Evolutionary conservation across 352 stramenopile species (phyloP), one percentile per base, ranked within the genome.

Genomic region (Globisporangium canariense): DNA sequence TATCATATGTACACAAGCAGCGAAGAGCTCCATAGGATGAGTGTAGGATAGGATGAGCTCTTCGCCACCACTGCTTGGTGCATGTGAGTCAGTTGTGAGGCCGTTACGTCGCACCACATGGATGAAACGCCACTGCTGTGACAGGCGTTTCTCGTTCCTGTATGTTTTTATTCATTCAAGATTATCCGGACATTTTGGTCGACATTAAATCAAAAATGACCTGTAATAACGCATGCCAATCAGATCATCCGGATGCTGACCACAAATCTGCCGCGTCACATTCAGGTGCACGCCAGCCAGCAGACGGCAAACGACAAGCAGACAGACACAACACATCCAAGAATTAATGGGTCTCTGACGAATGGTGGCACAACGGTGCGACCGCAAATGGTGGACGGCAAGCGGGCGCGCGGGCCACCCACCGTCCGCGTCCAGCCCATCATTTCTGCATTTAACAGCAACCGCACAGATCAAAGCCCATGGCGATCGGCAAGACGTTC

Each of bases 401-500:
- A 41, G 36, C 36, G 50, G 36, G 50, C 28, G 22, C 22, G 47
- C 25, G 22, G 9, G 13, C 49, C 49, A 54, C 49, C 30, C 47
- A 34, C 22, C 22, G 6, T 36, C 32, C 32, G 14, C 30, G 51
- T 58, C 30, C 30, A 43, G 16, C 51, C 28, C 51, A 28, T 58
- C 50, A 40, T 22, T 56, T 22, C 25, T 40, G 10, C 16, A 40
- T 25, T 6, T 20, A 28, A 50, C 54, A 30, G 32, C 30, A 10
- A 38, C 8, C 16, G 46, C 57, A 25, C 10, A 14, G 6, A 59
- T 14, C n/a, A 41, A 38, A n/a, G 32, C 30, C 30, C n/a, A 68
- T 68, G 62, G 47, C 62, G 34, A 68, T 68, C 25, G 7, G 45
- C 55, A 68, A 68, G 51, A 45, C 55, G n/a, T 63, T 25, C 20